A percentile compares a stretch with the other conserved stretches of the same genome.
Conservation (phyloP, 202 grass and related monocot species). For the Setaria viridis region DNA sequence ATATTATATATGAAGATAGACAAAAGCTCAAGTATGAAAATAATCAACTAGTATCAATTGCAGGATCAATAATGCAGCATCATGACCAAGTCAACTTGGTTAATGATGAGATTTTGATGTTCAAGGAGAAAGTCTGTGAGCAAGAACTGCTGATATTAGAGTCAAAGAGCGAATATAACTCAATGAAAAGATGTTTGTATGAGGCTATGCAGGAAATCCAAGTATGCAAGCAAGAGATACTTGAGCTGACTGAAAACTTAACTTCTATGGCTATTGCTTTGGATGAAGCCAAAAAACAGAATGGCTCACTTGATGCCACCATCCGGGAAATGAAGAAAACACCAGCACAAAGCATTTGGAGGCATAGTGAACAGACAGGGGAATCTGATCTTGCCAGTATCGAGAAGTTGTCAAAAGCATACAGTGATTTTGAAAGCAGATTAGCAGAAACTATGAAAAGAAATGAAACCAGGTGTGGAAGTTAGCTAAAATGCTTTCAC, state of each 20-base stretch:
- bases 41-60: conserved; percentile 62
- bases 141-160: conserved; percentile 67
- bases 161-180: conserved; percentile 63
- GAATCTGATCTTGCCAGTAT: conserved; percentile 49
- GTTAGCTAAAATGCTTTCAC: conserved; percentile 1
- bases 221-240: conserved; percentile 62
- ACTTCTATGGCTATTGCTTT: conserved; percentile 53
- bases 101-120: conserved; percentile 62
- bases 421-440: conserved; percentile 65
- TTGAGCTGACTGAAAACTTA: conserved; percentile 57
- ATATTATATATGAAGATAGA: conserved; percentile 54
- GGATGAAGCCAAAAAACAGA: conserved; percentile 66
- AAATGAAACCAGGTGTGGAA: conserved; percentile 69
- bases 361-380: conserved; percentile 41
- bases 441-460: conserved; percentile 50
- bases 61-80: conserved; percentile 64
- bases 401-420: conserved; percentile 56
- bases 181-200: conserved; percentile 63
- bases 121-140: conserved; percentile 61
- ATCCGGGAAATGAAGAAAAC: conserved; percentile 64
- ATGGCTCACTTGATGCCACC: conserved; percentile 54
- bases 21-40: conserved; percentile 78
- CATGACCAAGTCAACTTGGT: conserved; percentile 75
- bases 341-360: conserved; percentile 28
- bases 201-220: conserved; percentile 63